These are phyloP conservation scores for Porphyra umbilicalis DNA, from an alignment of 31 red algal species.

Conservation along the genomic window DNA sequence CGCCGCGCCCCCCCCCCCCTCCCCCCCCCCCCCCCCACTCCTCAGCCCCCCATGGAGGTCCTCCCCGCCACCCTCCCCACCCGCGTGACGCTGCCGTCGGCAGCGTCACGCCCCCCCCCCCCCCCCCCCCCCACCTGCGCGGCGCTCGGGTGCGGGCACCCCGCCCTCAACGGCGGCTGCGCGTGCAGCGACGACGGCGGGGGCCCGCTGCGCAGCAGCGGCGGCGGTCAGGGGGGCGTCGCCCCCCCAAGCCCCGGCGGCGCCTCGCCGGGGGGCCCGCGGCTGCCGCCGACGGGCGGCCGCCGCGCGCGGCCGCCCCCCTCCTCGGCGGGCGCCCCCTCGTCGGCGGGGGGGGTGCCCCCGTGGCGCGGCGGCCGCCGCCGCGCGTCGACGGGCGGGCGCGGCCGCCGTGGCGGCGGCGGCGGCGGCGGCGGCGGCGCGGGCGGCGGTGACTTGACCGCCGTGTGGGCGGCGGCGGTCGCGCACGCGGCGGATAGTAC, in stretches of 20 bases:
- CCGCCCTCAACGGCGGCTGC: not conserved
- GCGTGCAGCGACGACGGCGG: not conserved
- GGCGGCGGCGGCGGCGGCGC: not conserved
- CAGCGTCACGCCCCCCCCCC: not conserved
- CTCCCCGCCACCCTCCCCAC: not conserved
- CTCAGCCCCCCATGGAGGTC: not conserved
- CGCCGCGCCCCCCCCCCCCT: not conserved
- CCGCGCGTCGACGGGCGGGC: not conserved
- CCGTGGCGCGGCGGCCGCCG: not conserved
- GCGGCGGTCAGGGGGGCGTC: not conserved
- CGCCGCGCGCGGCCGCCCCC: not conserved
- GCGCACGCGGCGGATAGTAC: not conserved
- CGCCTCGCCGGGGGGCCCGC: not conserved
- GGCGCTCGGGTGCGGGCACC: not conserved
- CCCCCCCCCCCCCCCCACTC: not conserved
- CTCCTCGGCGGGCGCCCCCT: not conserved
- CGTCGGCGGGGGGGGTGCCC: too few relatives aligned
- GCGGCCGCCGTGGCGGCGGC: not conserved
- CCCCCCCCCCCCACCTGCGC: not conserved
- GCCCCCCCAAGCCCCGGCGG: not conserved
- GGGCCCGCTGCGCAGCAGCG: not conserved
- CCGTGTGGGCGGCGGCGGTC: not conserved
- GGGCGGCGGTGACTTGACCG: not conserved
- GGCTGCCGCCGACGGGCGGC: not conserved
- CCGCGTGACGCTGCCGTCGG: not conserved